Evolutionary conservation across 2,329 filamentous ascomycete genomes (phyloP), one percentile per base, ranked within the genome.

Genomic region (Hymenoscyphus scutula): DNA sequence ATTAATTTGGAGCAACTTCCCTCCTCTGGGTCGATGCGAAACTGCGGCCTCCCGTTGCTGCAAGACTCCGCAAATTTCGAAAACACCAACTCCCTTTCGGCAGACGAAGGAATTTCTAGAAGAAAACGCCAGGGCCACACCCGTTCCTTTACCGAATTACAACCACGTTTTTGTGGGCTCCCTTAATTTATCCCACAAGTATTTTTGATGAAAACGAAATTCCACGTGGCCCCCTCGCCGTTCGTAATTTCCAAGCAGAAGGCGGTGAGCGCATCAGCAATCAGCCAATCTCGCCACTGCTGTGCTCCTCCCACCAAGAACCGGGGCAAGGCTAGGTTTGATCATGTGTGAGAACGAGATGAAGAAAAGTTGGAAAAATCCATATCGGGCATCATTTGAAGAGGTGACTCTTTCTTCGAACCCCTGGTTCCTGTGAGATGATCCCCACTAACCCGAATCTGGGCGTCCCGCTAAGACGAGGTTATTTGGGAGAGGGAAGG

Each of bases 261-360:
- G 53, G 59, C 59, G 59, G 59, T 60, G 59, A 60, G 58, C n/a
- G n/a, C n/a, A n/a, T n/a, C n/a, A n/a, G 23, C 56, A 34, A 56
- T 56, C 51, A 37, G 17, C 29, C 45, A 58, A 58, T 51, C 32
- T 58, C 37, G 29, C 37, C 8, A 27, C 7, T 17, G 41, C n/a
- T 48, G 41, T 34, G 19, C n/a, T n/a, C n/a, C 41, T 48, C 41
- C 38, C 41, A 48, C 32, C 32, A 34, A 13, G 32, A 23, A 23
- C n/a, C 41, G 19, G 19, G 41, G 41, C 41, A 23, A 48, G 41
- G 41, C 41, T 23, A 23, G 41, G 25, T 51, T 19, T 48, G 25
- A 48, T 58, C 56, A 56, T 55, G 59, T 56, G 53, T 25, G 17
- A 32, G n/a, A 53, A 54, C n/a, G 34, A 60, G 25, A 60, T 53